These are phyloP conservation scores for Claviceps paspali DNA, from an alignment of 2,329 filamentous ascomycete species.

Conservation along the genomic window DNA sequence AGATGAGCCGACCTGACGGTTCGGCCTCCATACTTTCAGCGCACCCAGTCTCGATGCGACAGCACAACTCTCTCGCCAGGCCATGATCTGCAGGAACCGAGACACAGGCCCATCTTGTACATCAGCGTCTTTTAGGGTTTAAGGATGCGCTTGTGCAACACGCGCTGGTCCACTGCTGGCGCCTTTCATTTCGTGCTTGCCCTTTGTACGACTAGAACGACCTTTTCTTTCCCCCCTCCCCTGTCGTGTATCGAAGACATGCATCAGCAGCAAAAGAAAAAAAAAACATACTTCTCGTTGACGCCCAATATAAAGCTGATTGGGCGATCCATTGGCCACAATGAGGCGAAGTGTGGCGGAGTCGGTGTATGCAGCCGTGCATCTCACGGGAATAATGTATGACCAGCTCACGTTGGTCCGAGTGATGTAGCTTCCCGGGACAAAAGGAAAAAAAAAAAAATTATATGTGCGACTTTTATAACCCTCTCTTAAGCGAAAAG, in stretches of 20 bases:
- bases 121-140: conserved; percentile 16
- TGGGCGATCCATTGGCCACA: too few species aligned
- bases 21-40: not conserved
- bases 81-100: not conserved
- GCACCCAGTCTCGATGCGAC: too few species aligned
- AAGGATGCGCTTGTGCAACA: conserved; percentile 7
- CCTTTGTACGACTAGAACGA: conserved; percentile 2
- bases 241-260: not conserved
- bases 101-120: conserved; percentile 11
- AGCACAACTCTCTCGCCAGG: too few species aligned
- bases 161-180: not conserved
- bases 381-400: too few species aligned
- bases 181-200: not conserved
- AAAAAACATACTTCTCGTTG: not conserved
- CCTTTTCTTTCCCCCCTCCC: not conserved
- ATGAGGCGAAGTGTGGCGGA: too few species aligned
- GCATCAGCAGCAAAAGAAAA: not conserved
- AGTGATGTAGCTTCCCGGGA: too few species aligned
- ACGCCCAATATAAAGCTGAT: conserved; percentile 1
- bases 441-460: too few species aligned
- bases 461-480: too few species aligned
- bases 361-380: too few species aligned
- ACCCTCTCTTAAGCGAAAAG: too few species aligned
- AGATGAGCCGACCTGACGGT: conserved; percentile 25
- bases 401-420: too few species aligned